These are phyloP conservation scores for Alternaria sp. DNA, from an alignment of 2,329 filamentous ascomycete genomes.

Conservation along the genomic window DNA sequence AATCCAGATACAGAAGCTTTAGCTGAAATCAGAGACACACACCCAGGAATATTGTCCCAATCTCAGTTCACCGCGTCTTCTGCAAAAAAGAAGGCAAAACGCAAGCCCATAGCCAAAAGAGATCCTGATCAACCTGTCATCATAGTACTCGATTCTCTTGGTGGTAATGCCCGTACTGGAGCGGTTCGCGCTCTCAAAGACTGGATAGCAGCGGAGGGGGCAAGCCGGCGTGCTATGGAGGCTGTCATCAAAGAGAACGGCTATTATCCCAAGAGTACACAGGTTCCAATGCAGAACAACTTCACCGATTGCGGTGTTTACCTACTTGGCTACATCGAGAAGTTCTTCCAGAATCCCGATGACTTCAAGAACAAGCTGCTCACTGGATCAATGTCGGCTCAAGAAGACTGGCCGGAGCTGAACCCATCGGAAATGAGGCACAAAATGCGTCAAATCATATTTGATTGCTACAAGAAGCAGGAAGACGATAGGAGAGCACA, in stretches of 20 bases:
- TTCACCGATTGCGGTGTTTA: slow-evolving; percentile 90
- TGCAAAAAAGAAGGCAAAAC: slow-evolving; percentile 32
- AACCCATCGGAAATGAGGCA: slow-evolving; percentile 65
- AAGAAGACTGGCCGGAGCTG: slow-evolving; percentile 62
- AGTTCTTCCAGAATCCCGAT: slow-evolving; percentile 79
- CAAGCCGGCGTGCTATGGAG: slow-evolving; percentile 63
- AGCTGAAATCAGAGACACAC: not conserved
- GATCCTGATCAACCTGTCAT: slow-evolving; percentile 65
- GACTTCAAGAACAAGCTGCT: slow-evolving; percentile 72
- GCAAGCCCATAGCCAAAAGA: slow-evolving; percentile 35
- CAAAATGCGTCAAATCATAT: slow-evolving; percentile 70
- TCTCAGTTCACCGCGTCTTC: slow-evolving; percentile 11
- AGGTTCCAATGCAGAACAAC: slow-evolving; percentile 82
- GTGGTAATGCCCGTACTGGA: slow-evolving; percentile 57
- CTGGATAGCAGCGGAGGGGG: slow-evolving; percentile 78
- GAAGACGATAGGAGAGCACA: slow-evolving; percentile 13
- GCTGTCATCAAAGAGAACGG: slow-evolving; percentile 57
- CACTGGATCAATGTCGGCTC: slow-evolving; percentile 65
- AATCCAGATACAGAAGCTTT: not conserved
- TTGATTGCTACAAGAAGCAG: slow-evolving; percentile 64
- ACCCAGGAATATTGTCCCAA: slow-evolving; percentile 5
- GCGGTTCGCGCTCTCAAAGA: slow-evolving; percentile 74
- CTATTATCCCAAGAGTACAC: slow-evolving; percentile 68
- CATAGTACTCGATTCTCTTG: slow-evolving; percentile 87
- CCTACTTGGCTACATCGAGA: slow-evolving; percentile 80